Evolutionary conservation across 2,329 filamentous ascomycete genomes (phyloP).

Genomic region (Scortechinia acanthostroma): DNA sequence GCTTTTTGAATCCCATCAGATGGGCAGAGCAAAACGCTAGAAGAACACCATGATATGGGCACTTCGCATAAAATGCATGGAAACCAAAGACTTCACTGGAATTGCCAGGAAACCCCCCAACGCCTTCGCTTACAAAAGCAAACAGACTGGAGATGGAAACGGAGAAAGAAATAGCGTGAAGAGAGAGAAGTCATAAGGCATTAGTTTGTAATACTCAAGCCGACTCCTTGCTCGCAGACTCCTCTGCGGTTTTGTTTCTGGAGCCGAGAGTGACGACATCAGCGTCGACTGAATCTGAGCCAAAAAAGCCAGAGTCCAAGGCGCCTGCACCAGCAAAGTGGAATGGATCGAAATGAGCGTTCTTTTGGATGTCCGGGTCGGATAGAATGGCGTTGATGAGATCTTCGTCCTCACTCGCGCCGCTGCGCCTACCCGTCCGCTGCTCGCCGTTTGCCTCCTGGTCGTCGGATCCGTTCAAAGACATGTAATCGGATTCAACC

Average conservation of each 20-base stretch:
- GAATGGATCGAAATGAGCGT: conserved; percentile 8
- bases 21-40: too few relatives aligned
- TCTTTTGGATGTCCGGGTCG: conserved; percentile 18
- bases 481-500: conserved; percentile 22
- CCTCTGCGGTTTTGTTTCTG: too few relatives aligned
- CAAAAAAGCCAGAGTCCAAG: neutral
- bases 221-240: neutral
- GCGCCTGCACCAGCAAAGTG: conserved; percentile 4
- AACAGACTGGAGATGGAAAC: conserved; percentile 3
- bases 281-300: neutral
- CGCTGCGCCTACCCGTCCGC: too few relatives aligned
- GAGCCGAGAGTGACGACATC: neutral
- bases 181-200: too few relatives aligned
- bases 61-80: too few relatives aligned
- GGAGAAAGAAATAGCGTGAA: conserved; percentile 4
- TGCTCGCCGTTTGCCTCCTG: conserved; percentile 7
- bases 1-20: too few relatives aligned
- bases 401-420: conserved; percentile 17
- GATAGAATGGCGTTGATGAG: conserved; percentile 23
- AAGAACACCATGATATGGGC: too few relatives aligned
- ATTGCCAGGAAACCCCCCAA: conserved; percentile 5
- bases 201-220: neutral
- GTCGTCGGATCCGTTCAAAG: conserved; percentile 15
- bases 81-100: neutral
- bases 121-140: conserved; percentile 9